Base-by-base conservation (phyloP, 371 early-diverging fungal genomes). In the Haplosporangium sp. region DNA sequence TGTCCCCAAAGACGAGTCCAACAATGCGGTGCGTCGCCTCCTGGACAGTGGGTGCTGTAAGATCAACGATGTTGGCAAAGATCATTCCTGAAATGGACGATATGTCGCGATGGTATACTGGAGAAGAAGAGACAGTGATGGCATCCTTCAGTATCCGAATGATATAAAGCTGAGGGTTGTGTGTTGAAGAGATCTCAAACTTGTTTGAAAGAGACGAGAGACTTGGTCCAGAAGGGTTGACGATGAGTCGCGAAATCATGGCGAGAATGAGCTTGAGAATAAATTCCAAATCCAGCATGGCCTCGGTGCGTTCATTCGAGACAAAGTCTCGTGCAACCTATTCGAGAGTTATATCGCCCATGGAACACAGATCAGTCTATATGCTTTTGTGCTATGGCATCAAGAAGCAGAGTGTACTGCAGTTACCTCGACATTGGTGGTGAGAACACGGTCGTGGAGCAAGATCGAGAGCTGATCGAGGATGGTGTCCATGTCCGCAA, bases 91-190 rank as follows among this genome's bases (percentile, higher is more conserved):
- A 77, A 29, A 76, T 80, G 41, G 64, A 74, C 29, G 80, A 80
- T 11, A 72, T 48, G 42, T 83, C 76, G 48, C 83, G 79, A 14
- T 74, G 82, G 52, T 83, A 84, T 41, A 81, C 83, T 29, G 82
- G 81, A 9, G 84, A 69, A 2, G 84, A 84, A 40, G 82, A 84
- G 13, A 84, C 70, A 55, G 71, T 74, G 12, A 83, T 77, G 7
- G 86, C 81, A 64, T 84, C 83, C 53, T 83, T 81, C 51, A 86
- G 67, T 29, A 86, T 74, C 45, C 81, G 81, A 52, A 82, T 55
- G 46, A 82, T 81, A 29, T 80, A 84, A 4, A 60, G 59, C 10
- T 76, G 56, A 38, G 81, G 70, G 37, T 54, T 60, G 13, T 79
- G 64, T 21, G 69, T 59, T 45, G 68, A 37, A 10, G 81, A 69